Percentiles rank a stretch among this genome's conserved stretches.
These are phyloP conservation scores for Lanmaoa rubissima DNA, from an alignment of 768 basidiomycete genomes.

Conservation along the genomic window DNA sequence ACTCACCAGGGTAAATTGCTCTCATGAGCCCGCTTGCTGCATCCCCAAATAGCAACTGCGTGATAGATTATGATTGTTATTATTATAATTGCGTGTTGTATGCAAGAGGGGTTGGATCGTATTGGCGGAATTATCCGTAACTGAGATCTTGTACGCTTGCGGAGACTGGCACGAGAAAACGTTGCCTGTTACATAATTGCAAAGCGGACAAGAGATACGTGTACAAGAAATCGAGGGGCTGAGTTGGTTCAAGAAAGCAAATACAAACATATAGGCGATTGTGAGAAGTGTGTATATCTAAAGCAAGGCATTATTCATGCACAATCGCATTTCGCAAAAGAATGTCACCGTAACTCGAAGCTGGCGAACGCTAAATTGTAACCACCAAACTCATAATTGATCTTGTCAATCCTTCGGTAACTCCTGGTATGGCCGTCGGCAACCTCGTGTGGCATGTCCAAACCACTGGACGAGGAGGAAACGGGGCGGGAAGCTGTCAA, in stretches of 20 bases:
- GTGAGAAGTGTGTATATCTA: constrained; percentile 21
- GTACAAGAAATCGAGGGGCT: constrained; percentile 12
- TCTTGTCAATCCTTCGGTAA: constrained; percentile 91
- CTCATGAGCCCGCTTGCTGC: constrained; percentile 13
- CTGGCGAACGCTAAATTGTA: constrained; percentile 90
- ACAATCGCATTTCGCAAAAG: constrained; percentile 8
- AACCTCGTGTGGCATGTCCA: constrained; percentile 15
- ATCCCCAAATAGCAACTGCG: constrained; percentile 7
- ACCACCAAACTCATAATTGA: constrained; percentile 95
- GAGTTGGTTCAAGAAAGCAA: constrained; percentile 10
- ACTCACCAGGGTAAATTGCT: constrained; percentile 18
- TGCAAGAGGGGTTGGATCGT: neutral
- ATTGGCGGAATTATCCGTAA: neutral
- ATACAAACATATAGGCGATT: constrained; percentile 15
- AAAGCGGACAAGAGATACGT: constrained; percentile 16
- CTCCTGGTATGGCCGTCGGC: constrained; percentile 25
- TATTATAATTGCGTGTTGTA: constrained; percentile 5
- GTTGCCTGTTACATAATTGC: constrained; percentile 15
- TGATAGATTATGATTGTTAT: constrained; percentile 19
- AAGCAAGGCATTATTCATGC: constrained; percentile 20
- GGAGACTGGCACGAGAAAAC: constrained; percentile 10
- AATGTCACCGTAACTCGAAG: constrained; percentile 56
- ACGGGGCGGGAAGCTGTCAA: constrained; percentile 36
- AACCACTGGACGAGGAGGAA: constrained; percentile 22
- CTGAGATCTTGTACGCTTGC: neutral